These are phyloP conservation scores for Pyrenula massariospora DNA, from an alignment of 495 filamentous ascomycete genomes.

Conservation along the genomic window DNA sequence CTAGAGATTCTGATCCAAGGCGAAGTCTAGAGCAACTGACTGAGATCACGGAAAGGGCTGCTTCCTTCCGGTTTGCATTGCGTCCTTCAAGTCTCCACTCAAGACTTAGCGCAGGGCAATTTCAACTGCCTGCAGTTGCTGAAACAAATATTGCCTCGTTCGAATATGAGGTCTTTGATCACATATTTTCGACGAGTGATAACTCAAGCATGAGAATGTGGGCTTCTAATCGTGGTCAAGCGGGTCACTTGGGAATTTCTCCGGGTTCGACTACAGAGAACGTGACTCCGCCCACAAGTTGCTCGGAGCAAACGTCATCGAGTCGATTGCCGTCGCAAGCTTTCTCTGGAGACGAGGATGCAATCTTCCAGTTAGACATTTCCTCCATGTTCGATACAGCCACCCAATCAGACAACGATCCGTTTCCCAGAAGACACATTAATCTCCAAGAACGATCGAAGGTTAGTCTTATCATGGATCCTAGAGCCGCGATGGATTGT, in stretches of 20 bases:
- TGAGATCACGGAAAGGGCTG: background rate
- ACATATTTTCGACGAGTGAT: background rate
- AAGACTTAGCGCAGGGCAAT: background rate
- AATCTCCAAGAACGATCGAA: background rate
- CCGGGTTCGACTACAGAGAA: background rate
- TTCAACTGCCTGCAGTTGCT: background rate
- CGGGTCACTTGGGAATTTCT: background rate
- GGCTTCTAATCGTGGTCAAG: background rate
- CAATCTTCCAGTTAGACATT: background rate
- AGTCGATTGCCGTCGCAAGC: background rate
- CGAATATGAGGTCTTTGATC: background rate
- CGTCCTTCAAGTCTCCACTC: background rate
- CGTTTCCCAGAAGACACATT: background rate
- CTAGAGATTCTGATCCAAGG: background rate
- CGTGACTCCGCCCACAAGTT: background rate
- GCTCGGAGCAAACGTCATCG: too few relatives aligned
- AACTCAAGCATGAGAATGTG: background rate
- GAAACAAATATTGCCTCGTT: background rate
- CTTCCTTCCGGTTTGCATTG: background rate
- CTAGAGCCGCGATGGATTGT: background rate
- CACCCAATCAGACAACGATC: background rate
- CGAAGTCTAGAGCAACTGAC: background rate
- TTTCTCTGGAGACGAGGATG: background rate
- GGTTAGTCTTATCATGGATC: background rate
- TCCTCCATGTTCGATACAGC: background rate